Evolutionary conservation across 2,329 filamentous ascomycete species (phyloP).

Genomic region (Taxawa tesnikishii): DNA sequence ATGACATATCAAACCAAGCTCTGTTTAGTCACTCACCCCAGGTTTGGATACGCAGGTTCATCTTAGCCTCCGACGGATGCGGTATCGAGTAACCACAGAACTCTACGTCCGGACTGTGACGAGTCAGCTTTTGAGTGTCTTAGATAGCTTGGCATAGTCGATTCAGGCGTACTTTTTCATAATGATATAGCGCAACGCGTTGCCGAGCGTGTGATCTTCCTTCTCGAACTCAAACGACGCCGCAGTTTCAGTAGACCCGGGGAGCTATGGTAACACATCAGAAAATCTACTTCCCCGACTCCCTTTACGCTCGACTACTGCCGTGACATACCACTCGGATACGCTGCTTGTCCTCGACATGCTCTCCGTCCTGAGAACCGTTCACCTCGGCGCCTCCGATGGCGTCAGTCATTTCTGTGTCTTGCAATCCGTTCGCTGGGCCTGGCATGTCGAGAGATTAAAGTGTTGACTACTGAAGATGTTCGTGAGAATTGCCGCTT

Average conservation of each 20-base stretch:
- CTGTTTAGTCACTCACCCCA: slow-evolving; percentile 52
- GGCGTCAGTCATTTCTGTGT: slow-evolving; percentile 23
- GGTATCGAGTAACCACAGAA: slow-evolving; percentile 98
- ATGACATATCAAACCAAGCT: not conserved
- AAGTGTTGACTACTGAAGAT: not conserved
- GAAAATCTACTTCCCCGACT: not conserved
- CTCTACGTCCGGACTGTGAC: slow-evolving; percentile 84
- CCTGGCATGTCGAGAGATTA: not conserved
- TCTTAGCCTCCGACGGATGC: slow-evolving; percentile 88
- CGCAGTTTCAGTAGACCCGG: slow-evolving; percentile 71
- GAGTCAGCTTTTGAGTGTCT: too few relatives aligned
- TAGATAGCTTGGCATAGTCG: too few relatives aligned
- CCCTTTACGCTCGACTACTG: not conserved
- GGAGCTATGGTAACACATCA: slow-evolving; percentile 45
- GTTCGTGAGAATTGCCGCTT: slow-evolving; percentile 3
- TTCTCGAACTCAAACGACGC: slow-evolving; percentile 91
- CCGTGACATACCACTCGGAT: slow-evolving; percentile 30
- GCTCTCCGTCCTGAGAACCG: slow-evolving; percentile 23
- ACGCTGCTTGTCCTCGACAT: slow-evolving; percentile 26
- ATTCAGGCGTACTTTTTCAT: slow-evolving; percentile 74
- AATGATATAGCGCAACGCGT: slow-evolving; percentile 86
- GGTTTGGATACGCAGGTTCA: slow-evolving; percentile 96
- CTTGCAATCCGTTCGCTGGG: not conserved
- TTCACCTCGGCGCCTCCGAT: slow-evolving; percentile 35
- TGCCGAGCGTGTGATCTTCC: slow-evolving; percentile 92